Conservation (phyloP, 257 asterid species). For the Anisodus acutangulus region DNA sequence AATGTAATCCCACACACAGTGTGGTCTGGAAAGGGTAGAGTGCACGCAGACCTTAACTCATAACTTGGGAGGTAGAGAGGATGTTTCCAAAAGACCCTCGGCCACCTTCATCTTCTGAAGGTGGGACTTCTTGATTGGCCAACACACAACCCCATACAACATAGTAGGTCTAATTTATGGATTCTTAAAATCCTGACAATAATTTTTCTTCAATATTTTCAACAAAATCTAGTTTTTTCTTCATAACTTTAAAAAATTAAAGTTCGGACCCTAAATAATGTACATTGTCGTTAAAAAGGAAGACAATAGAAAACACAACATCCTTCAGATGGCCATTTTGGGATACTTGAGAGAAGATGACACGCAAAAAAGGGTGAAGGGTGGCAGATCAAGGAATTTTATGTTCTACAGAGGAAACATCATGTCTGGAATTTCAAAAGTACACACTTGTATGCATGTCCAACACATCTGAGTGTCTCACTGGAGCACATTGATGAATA, state of each 20-base stretch:
- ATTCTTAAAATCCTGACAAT: background rate
- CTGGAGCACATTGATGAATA: slow-evolving; percentile 19
- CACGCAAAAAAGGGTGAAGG: background rate
- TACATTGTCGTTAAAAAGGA: background rate
- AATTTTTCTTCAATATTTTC: slow-evolving; percentile 11
- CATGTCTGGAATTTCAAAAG: background rate
- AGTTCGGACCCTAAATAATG: background rate
- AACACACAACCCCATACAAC: too few species aligned
- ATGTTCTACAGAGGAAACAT: background rate
- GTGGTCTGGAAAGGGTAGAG: background rate
- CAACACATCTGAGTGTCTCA: slow-evolving; percentile 6
- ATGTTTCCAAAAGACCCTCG: too few species aligned
- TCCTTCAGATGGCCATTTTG: background rate
- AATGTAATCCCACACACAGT: too few species aligned
- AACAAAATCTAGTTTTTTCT: background rate
- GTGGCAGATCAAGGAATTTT: background rate
- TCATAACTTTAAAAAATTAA: background rate
- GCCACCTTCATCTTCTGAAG: too few species aligned
- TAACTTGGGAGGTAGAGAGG: too few species aligned
- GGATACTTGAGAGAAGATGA: background rate
- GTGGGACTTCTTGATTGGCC: too few species aligned
- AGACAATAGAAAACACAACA: background rate
- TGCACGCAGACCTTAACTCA: too few species aligned
- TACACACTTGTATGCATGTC: background rate
- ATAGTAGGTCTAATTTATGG: too few species aligned